Conservation (phyloP, 257 asterid genomes). For the Handroanthus guayacan region DNA sequence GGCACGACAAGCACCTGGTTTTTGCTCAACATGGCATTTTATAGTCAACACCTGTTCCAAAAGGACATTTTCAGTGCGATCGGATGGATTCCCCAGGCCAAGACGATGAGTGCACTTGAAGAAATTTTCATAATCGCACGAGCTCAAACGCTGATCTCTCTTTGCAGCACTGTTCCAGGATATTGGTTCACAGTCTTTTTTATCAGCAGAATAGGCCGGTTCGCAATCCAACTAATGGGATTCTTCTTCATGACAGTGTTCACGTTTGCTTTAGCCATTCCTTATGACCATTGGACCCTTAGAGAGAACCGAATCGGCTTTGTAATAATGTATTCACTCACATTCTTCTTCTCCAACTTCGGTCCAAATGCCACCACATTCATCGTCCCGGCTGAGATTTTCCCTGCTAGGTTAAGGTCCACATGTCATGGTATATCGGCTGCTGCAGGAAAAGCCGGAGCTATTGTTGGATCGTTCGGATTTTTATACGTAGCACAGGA, state of each 20-base stretch:
- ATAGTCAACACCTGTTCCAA: slow-evolving; percentile 61
- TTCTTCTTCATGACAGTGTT: slow-evolving; percentile 68
- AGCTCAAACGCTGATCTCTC: slow-evolving; percentile 61
- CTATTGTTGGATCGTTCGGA: slow-evolving; percentile 62
- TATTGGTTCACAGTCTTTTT: slow-evolving; percentile 64
- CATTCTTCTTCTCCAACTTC: slow-evolving; percentile 65
- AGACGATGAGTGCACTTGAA: slow-evolving; percentile 57
- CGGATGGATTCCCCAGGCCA: slow-evolving; percentile 62
- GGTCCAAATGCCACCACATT: slow-evolving; percentile 67
- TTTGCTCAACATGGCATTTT: slow-evolving; percentile 56
- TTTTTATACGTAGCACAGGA: slow-evolving; percentile 60
- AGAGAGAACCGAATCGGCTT: slow-evolving; percentile 54
- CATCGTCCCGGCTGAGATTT: slow-evolving; percentile 69
- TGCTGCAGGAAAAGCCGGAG: slow-evolving; percentile 63
- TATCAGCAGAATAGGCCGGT: slow-evolving; percentile 58
- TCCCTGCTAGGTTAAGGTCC: slow-evolving; percentile 61
- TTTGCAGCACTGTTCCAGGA: slow-evolving; percentile 63
- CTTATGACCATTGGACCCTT: slow-evolving; percentile 57
- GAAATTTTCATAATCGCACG: slow-evolving; percentile 55
- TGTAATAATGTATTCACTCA: slow-evolving; percentile 51
- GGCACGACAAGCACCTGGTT: slow-evolving; percentile 66
- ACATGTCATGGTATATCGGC: slow-evolving; percentile 71
- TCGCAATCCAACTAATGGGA: slow-evolving; percentile 58
- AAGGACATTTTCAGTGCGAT: slow-evolving; percentile 53
- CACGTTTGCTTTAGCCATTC: slow-evolving; percentile 60